Conservation (phyloP, 2,329 filamentous ascomycete species). For the Leptographium wingfieldii region DNA sequence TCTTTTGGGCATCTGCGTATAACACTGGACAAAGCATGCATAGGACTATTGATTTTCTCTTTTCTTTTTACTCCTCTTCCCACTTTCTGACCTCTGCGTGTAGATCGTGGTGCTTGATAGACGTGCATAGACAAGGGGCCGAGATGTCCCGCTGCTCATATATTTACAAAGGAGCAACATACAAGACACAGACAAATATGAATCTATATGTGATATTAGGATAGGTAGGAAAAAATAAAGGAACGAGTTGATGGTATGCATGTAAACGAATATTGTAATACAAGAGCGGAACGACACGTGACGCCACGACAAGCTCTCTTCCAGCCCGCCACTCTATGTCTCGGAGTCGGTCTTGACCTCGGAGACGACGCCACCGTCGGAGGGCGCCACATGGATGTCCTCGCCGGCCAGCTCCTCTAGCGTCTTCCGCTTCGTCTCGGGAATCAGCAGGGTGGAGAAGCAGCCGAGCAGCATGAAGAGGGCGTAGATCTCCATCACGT, state of each 20-base stretch:
- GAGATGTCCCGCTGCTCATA: no score
- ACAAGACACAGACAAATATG: neutral
- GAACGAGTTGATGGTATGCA: neutral
- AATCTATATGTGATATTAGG: neutral
- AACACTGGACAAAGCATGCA: no score
- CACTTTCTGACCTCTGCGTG: no score
- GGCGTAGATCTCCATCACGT: slow-evolving; percentile 63
- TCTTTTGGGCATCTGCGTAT: no score
- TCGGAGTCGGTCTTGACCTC: slow-evolving; percentile 7
- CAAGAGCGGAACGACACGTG: neutral
- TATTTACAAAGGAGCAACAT: no score
- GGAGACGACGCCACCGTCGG: slow-evolving; percentile 1
- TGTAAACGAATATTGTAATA: neutral
- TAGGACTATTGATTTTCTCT: no score
- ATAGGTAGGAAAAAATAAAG: neutral
- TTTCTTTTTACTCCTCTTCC: no score
- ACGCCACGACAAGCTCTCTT: neutral
- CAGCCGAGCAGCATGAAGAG: slow-evolving; percentile 65
- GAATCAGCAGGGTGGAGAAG: slow-evolving; percentile 56
- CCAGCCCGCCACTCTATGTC: neutral
- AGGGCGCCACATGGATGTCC: slow-evolving; percentile 13
- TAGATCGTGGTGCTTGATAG: no score
- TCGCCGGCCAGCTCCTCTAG: slow-evolving; percentile 45
- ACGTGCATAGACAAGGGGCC: no score
- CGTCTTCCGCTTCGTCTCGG: slow-evolving; percentile 63